A percentile compares a stretch with the other conserved stretches of the same genome.
phyloP scores from a whole-genome alignment of 2,329 filamentous ascomycete genomes.

The Aspergillus pseudonomiae region DNA sequence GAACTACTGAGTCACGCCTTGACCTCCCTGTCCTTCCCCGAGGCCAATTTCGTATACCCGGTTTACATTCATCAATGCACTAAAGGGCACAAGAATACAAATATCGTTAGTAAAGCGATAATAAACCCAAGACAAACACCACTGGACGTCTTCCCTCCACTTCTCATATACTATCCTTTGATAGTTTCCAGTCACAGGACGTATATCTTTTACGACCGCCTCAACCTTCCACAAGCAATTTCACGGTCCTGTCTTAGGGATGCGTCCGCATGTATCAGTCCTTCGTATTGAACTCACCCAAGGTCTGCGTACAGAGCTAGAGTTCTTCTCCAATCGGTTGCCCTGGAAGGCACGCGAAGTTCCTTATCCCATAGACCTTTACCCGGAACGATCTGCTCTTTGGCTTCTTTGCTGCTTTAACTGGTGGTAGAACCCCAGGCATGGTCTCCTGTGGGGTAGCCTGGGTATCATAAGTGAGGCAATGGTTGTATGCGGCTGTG shows the following conservation, averaged over 20 bases:
- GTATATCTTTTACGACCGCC: too few relatives aligned
- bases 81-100: not conserved
- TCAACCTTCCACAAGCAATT: too few relatives aligned
- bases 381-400: not conserved
- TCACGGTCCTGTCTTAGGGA: not conserved
- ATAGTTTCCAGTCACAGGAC: not conserved
- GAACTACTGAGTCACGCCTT: not conserved
- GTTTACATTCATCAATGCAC: not conserved
- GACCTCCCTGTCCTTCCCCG: too few relatives aligned
- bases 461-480: not conserved
- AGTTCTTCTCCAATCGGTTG: not conserved
- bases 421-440: not conserved
- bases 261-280: not conserved
- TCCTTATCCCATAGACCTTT: too few relatives aligned
- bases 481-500: conserved; percentile 62
- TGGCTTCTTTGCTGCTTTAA: not conserved
- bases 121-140: not conserved
- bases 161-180: not conserved
- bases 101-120: not conserved
- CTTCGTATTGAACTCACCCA: not conserved
- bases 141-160: not conserved
- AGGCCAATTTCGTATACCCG: not conserved
- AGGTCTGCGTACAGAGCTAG: not conserved
- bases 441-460: not conserved
- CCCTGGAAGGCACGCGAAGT: not conserved